A percentile compares a stretch with the other conserved stretches of the same genome.
These are phyloP conservation scores for Chlamydomonas sp. DNA, from an alignment of 139 green algal genomes.

Conservation along the genomic window DNA sequence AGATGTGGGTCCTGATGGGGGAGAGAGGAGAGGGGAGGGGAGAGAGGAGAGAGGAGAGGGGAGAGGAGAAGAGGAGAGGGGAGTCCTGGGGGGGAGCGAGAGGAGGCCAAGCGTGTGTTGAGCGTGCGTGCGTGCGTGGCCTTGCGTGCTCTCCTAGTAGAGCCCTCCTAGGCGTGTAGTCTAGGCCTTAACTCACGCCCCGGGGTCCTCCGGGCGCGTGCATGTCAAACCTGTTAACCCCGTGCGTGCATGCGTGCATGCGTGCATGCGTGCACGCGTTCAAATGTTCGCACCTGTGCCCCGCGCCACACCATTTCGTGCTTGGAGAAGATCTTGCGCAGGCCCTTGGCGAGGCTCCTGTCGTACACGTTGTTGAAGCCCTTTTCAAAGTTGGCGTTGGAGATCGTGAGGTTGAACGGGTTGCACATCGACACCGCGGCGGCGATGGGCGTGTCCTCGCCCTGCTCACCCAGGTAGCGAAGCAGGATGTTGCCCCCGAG, in stretches of 20 bases:
- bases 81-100: too few relatives aligned
- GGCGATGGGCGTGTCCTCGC: conserved; percentile 47
- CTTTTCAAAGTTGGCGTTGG: conserved; percentile 6
- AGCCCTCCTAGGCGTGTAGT: neutral
- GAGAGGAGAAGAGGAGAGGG: neutral
- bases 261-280: neutral
- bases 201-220: neutral
- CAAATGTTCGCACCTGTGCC: neutral
- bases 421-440: conserved; percentile 91
- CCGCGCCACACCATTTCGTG: conserved; percentile 57
- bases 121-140: too few relatives aligned
- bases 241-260: conserved; percentile 14
- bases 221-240: neutral
- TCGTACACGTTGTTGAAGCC: conserved; percentile 89
- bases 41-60: neutral
- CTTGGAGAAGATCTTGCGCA: conserved; percentile 57
- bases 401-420: conserved; percentile 57
- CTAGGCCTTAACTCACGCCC: neutral
- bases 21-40: neutral
- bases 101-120: too few relatives aligned
- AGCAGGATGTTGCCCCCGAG: conserved; percentile 89
- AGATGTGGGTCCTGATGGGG: too few relatives aligned
- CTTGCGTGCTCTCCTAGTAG: neutral
- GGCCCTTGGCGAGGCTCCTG: conserved; percentile 48
- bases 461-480: conserved; percentile 59